Percentiles rank a stretch among this genome's conserved stretches.
These are phyloP conservation scores for Tetracladium setigerum DNA, from an alignment of 495 filamentous ascomycete genomes.

Conservation along the genomic window DNA sequence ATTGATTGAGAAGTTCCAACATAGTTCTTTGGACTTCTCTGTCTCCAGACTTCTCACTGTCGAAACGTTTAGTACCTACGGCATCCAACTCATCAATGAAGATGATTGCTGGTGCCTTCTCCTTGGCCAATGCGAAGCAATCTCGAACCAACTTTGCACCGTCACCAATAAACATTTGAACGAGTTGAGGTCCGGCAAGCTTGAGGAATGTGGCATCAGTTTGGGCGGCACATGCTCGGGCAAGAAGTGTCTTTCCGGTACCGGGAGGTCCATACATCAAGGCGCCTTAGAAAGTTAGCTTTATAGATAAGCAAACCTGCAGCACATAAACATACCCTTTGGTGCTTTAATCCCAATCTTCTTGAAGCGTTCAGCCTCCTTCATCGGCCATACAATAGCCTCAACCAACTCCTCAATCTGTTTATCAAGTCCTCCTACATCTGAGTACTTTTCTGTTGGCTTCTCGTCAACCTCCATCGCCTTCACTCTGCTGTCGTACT, in stretches of 20 bases:
- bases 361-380: constrained; percentile 97
- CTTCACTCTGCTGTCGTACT: constrained; percentile 98
- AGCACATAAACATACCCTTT: constrained; percentile 59
- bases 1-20: constrained; percentile 97
- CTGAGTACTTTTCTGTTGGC: constrained; percentile 97
- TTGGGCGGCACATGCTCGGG: constrained; percentile 93
- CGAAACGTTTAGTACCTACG: constrained; percentile 96
- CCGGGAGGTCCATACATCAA: constrained; percentile 98
- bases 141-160: constrained; percentile 97
- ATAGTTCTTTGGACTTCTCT: constrained; percentile 98
- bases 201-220: constrained; percentile 99
- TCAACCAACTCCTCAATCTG: constrained; percentile 99
- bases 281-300: constrained; percentile 50
- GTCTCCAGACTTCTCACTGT: constrained; percentile 96
- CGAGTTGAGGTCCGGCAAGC: constrained; percentile 95
- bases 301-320: not conserved
- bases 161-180: constrained; percentile 99
- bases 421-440: constrained; percentile 96
- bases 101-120: constrained; percentile 97
- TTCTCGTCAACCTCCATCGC: constrained; percentile 99
- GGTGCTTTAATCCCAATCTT: constrained; percentile 99
- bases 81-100: constrained; percentile 99
- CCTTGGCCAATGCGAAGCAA: constrained; percentile 94
- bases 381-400: constrained; percentile 99
- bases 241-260: constrained; percentile 89